Base-by-base conservation (phyloP, 2,329 filamentous ascomycete genomes). In the Cladosporium sp. region DNA sequence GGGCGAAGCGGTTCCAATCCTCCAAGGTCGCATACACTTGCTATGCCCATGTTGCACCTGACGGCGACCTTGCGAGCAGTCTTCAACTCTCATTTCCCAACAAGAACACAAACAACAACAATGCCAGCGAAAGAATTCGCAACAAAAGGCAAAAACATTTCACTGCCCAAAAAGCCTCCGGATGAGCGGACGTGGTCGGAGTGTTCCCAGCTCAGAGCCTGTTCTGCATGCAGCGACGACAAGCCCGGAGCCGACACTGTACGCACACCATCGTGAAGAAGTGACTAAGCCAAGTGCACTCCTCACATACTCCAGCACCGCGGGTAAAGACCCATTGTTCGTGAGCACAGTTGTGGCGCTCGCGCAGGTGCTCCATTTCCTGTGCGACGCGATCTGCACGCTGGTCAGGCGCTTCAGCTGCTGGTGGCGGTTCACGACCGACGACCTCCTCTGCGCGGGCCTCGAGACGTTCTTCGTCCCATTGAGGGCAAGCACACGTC, bases 151-250 rank as follows among this genome's bases (percentile, higher is more conserved):
- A 21, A 47, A 2, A n/a, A 11, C 8, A 24, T 10, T 21, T 4
- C n/a, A 3, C 10, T 47, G 41, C 1, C 41, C 41, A 47, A 21
- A 8, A 47, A 47, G 4, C n/a, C 41, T 12, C 41, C 41, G 10
- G n/a, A 21, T 12, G 41, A 47, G 41, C 38, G 38, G 18, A n/a
- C 38, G 6, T 44, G 38, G 38, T 21, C 41, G 41, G n/a, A 11
- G n/a, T 11, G 8, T 2, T 12, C n/a, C 6, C 24, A n/a, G 28
- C 26, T 61, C 44, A 61, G 21, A 82, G 72, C 24, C 82, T 78
- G 66, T 86, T 83, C 52, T 68, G 78, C 34, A 79, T 73, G 66
- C 84, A 87, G 4, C 78, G 72, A 21, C 78, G 74, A 64, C 84
- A 87, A 26, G 78, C 81, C 71, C 77, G 73, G 2, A 84, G 71